Base-by-base conservation (phyloP, 495 filamentous ascomycete species). In the Penicillium robsamsonii region DNA sequence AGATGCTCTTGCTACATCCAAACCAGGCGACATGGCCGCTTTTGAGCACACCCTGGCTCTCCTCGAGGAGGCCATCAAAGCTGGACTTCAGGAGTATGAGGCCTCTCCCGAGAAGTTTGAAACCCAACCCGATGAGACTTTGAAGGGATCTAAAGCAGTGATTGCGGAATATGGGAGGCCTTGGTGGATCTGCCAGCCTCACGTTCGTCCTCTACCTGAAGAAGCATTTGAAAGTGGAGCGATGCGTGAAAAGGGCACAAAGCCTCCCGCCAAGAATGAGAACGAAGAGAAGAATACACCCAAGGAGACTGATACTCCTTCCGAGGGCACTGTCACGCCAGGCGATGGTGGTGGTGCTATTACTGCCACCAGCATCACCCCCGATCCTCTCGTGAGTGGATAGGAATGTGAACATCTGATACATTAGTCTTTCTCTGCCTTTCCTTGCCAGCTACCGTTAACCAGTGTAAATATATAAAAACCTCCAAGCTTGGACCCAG, bases 161-260 rank as follows among this genome's bases (percentile, higher is more conserved):
- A 86, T 92, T 29, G 81, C 78, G 53, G 76, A 81, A 47, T 92
- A 89, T 64, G 84, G 82, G 64, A 71, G 89, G 50, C 94, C 94
- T 3, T 97, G 85, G 81, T 99, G 92, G 89, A 76, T 96, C 5
- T 93, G 89, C 43, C 94, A 99, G 73, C 91, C 94, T 3, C 89
- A 97, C 61, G 79, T 96, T 2, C 77, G 94, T 30, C 92, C 92
- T 37, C 63, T 96, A 63, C 94, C 94, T 1, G 89, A 90, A 63
- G 93, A 97, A 73, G 94, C 94, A 17, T 57, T 93, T 53, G 84
- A 84, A 61, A 90, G 87, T 62, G 94, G 94, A 3, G 85, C 86
- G 38, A 76, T 97, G 64, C 82, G 75, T 50, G 67, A 84, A 38
- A 88, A 84, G 62, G 86, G 84, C 66, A 82, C 82, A 55, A 74